phyloP scores from a whole-genome alignment of 805 yeast species.

The Saccharomycopsis fermentans region DNA sequence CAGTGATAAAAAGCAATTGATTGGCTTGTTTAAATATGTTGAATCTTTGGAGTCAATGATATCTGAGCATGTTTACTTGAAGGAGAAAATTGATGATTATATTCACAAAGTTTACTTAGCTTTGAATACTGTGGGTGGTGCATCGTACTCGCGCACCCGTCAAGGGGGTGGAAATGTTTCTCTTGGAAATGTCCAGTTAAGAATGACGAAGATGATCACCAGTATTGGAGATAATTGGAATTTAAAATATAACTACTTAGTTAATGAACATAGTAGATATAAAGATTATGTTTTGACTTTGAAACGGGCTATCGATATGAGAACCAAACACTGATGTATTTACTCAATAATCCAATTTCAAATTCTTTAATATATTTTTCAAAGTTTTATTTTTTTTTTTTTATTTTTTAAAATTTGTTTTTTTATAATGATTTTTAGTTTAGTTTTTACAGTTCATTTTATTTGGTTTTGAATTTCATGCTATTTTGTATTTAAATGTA shows the following conservation, averaged over 20 bases:
- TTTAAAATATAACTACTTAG: conserved; percentile 29
- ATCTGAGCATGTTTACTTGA: conserved; percentile 34
- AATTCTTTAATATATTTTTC: neutral
- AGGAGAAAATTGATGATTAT: conserved; percentile 28
- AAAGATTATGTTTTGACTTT: conserved; percentile 27
- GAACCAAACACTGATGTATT: neutral
- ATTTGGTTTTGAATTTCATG: no score
- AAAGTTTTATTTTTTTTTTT: neutral
- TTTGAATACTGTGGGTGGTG: conserved; percentile 12
- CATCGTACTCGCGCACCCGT: neutral
- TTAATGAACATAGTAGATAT: conserved; percentile 28
- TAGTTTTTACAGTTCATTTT: neutral
- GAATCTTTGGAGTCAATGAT: conserved; percentile 30
- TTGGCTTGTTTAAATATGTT: conserved; percentile 31
- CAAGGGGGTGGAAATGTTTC: neutral
- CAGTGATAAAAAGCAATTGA: conserved; percentile 28
- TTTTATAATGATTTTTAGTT: neutral
- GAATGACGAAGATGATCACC: neutral
- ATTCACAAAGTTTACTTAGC: conserved; percentile 19
- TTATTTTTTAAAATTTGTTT: neutral
- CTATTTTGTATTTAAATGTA: neutral
- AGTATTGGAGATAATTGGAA: conserved; percentile 33
- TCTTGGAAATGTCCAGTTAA: neutral
- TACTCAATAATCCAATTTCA: neutral
- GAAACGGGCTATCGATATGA: conserved; percentile 23